A percentile compares a stretch with the other conserved stretches of the same genome.
Conservation (phyloP, 495 filamentous ascomycete species). For the Penicillium longicatenatum region DNA sequence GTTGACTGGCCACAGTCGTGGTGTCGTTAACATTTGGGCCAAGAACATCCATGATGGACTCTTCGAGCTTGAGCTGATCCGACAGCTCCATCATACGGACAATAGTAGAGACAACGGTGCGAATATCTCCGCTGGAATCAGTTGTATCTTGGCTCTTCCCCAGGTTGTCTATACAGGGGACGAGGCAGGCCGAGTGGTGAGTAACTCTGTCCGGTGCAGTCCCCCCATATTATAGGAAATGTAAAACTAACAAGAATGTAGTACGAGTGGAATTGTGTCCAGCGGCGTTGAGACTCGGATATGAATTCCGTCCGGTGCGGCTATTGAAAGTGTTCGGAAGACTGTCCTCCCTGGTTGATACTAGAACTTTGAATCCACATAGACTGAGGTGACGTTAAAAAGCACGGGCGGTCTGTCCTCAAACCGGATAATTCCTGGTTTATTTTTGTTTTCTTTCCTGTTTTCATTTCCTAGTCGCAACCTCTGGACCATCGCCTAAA, state of each 20-base stretch:
- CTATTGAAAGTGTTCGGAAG: slow-evolving; percentile 4
- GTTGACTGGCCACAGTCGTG: slow-evolving; percentile 83
- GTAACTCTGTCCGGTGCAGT: slow-evolving; percentile 26
- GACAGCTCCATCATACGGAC: slow-evolving; percentile 83
- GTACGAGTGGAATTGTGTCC: slow-evolving; percentile 92
- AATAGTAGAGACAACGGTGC: slow-evolving; percentile 67
- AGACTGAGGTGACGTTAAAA: not conserved
- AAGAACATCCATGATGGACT: slow-evolving; percentile 51
- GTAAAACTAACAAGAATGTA: slow-evolving; percentile 35
- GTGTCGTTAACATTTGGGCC: slow-evolving; percentile 78
- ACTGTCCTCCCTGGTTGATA: not conserved
- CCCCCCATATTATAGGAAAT: not conserved
- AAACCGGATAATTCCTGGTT: not conserved
- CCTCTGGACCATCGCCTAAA: not conserved
- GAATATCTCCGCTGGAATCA: slow-evolving; percentile 81
- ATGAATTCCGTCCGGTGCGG: slow-evolving; percentile 5
- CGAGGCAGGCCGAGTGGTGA: slow-evolving; percentile 80
- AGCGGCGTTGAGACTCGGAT: slow-evolving; percentile 42
- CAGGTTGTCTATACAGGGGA: slow-evolving; percentile 90
- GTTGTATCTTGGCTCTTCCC: slow-evolving; percentile 81
- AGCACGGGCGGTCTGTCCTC: not conserved
- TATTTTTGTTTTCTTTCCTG: not conserved
- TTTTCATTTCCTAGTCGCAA: slow-evolving; percentile 7
- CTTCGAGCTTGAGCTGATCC: slow-evolving; percentile 65
- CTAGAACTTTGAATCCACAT: not conserved